Evolutionary conservation across 805 yeast species (phyloP), one percentile per base, ranked within the genome.

Genomic region (Lipomyces sp.): DNA sequence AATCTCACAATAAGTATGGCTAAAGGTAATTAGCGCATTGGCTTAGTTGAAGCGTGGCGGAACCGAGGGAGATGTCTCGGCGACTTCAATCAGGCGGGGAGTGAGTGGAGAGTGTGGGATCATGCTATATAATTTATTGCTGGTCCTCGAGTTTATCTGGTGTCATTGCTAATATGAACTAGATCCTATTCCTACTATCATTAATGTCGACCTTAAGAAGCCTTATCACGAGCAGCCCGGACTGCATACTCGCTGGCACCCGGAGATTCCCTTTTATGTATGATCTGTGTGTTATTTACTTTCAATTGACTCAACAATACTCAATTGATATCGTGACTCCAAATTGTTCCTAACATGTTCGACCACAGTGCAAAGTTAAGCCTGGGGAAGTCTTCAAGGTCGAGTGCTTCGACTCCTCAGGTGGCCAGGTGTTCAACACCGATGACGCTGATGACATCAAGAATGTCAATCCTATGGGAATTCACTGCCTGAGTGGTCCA

Each of bases 371-470:
- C 70, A 67, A 62, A 4, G 80, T 83, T 59, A 72, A 76, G 60
- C 84, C 77, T 35, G 80, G 80, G n/a, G 81, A 80, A 64, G 75
- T 83, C 8, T 81, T 80, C 70, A 83, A 81, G 69, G 76, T 83
- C 48, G 85, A 83, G 69, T 83, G 86, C 68, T 77, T 83, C 61
- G 86, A 83, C 66, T 83, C 86, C 84, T 83, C 85, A 8, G 86
- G 86, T n/a, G 83, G 83, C 59, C 86, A 83, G 72, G 78, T 83
- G 54, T 75, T 76, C 33, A 83, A 83, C 73, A 78, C 77, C 68
- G 85, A 83, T 64, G 72, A 75, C 39, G 85, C 85, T 24, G 84
- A 83, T 70, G 86, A 83, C 70, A 76, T 83, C 66, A 79, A 76
- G 64, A 71, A 80, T 64, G 82, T 80, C 58, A 85, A 83, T 72